Base-by-base conservation (phyloP, 202 grass and related monocot species). In the Panicum virgatum region DNA sequence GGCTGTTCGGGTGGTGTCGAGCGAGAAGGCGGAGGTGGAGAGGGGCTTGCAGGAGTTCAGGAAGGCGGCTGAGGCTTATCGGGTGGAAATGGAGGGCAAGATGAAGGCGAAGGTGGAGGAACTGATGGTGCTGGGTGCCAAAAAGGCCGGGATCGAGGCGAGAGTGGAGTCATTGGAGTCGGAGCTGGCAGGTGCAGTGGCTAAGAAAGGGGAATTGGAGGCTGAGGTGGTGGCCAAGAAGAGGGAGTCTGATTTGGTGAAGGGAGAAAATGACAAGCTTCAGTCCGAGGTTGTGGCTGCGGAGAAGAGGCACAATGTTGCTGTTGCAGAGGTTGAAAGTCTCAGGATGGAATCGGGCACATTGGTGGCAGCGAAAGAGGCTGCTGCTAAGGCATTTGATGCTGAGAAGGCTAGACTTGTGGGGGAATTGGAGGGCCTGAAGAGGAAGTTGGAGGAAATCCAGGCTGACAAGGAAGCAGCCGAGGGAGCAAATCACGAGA, bases 381-480 rank as follows among this genome's bases (percentile, higher is more conserved):
- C 47, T 22, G 63, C 68, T 62, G 73, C 45, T 74, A 68, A 77
- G 74, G 25, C 29, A 42, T 84, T 76, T 38, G n/a, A 86, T 51
- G 34, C 74, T 39, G 90, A 90, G 51, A 86, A 82, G 73, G 37
- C 67, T 16, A 63, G 74, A 7, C 27, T 88, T 48, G 1, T 80
- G 34, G 61, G 57, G 13, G 25, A 86, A 29, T 18, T 85, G 84
- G 85, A 79, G 69, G 53, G 3, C 3, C 34, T 85, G 40, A 84
- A 78, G 80, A 39, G 10, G 25, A 68, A 16, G 60, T 15, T 87
- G 63, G 67, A 76, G 38, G 60, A 90, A 85, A 37, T 77, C 61
- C 56, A 85, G 68, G 44, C 75, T 46, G 82, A 76, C 66, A 94
- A 91, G 80, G 90, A 70, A 69, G 50, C 73, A 8, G 50, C 82